These are phyloP conservation scores for Arctium minus DNA, from an alignment of 129 eudicot species.

Conservation along the genomic window DNA sequence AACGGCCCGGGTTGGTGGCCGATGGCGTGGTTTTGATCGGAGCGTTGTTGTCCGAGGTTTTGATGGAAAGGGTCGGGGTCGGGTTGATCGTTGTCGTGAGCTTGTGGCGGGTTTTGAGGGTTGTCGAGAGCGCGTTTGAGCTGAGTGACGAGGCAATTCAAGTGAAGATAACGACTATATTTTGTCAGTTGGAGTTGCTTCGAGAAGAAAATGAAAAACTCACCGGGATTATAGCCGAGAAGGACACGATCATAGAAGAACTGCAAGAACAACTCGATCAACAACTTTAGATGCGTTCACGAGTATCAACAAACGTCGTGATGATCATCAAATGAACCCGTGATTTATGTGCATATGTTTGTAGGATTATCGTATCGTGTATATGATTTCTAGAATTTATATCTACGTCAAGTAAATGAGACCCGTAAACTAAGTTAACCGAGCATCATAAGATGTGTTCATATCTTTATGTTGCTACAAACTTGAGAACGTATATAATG, in stretches of 20 bases:
- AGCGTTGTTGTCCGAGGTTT: constrained; percentile 48
- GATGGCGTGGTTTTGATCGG: constrained; percentile 58
- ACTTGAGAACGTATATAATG: too few relatives aligned
- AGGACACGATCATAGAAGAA: constrained; percentile 33
- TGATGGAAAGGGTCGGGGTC: constrained; percentile 43
- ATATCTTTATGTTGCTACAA: too few relatives aligned
- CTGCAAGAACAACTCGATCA: constrained; percentile 35
- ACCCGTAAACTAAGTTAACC: background rate
- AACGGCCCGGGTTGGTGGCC: constrained; percentile 48
- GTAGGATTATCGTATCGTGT: background rate
- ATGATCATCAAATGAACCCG: background rate
- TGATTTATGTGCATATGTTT: background rate
- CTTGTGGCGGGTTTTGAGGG: constrained; percentile 69
- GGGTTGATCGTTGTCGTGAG: constrained; percentile 77
- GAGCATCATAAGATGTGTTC: background rate
- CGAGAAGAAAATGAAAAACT: constrained; percentile 52
- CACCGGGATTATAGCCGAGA: constrained; percentile 28
- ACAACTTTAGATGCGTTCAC: background rate
- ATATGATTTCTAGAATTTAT: background rate
- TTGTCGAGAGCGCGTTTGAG: constrained; percentile 64
- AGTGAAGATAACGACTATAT: constrained; percentile 40
- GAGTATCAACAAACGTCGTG: background rate
- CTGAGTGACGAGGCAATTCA: constrained; percentile 62
- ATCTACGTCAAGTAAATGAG: background rate
- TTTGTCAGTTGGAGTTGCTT: constrained; percentile 37